Evolutionary conservation across 352 stramenopile genomes (phyloP).

Genomic region (Salisapilia sapeloensis): DNA sequence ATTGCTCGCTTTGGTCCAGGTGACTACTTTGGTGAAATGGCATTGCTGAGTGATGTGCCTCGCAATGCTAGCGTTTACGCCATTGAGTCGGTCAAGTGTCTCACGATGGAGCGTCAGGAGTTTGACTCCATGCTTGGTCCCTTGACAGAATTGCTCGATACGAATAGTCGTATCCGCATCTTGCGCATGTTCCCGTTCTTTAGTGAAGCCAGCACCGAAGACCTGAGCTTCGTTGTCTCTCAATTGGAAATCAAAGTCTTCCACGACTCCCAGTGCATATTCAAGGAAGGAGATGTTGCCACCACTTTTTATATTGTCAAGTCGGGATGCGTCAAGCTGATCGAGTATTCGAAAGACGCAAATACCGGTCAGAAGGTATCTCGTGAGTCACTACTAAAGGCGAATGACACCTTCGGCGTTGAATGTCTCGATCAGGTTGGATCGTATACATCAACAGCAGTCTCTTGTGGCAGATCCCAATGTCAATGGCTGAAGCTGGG

Average conservation of each 20-base stretch:
- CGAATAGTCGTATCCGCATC: conserved; percentile 54
- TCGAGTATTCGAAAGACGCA: conserved; percentile 17
- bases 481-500: conserved; percentile 46
- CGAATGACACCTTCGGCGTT: conserved; percentile 55
- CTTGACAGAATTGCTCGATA: conserved; percentile 50
- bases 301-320: conserved; percentile 66
- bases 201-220: conserved; percentile 30
- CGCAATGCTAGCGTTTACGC: conserved; percentile 57
- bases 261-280: conserved; percentile 46
- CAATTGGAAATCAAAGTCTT: conserved; percentile 69
- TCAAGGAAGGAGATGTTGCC: conserved; percentile 25
- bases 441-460: conserved; percentile 28
- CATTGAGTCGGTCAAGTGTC: conserved; percentile 45
- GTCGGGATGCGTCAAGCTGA: conserved; percentile 51
- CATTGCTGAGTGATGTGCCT: conserved; percentile 80
- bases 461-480: conserved; percentile 44
- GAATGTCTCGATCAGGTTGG: conserved; percentile 35
- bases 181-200: conserved; percentile 36
- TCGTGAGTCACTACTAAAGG: conserved; percentile 37
- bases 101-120: conserved; percentile 45
- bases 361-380: conserved; percentile 15
- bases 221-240: conserved; percentile 47
- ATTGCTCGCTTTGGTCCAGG: conserved; percentile 40
- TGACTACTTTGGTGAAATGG: conserved; percentile 86
- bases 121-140: conserved; percentile 67